Conservation (phyloP, 1,139 yeast genomes). For the Pichia inconspicua region DNA sequence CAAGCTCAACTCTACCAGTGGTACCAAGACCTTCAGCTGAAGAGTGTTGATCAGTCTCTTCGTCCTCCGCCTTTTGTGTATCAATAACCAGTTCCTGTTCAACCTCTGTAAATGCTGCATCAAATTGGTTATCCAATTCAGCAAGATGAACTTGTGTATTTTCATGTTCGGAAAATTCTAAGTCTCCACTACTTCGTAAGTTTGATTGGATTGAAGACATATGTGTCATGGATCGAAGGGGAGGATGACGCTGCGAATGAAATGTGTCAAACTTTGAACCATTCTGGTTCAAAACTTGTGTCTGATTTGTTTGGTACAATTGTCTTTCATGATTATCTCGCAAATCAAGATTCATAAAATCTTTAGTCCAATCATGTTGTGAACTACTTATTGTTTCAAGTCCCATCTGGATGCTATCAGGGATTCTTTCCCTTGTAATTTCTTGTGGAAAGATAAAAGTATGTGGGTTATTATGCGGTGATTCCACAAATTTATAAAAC, state of each 20-base stretch:
- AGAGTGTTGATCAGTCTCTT: constrained; percentile 1
- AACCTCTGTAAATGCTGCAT: constrained; percentile 19
- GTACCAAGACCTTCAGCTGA: neutral
- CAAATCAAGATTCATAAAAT: constrained; percentile 1
- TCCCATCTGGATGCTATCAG: neutral
- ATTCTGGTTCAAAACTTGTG: neutral
- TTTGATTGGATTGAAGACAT: neutral
- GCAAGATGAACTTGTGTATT: neutral
- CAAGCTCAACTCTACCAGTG: neutral
- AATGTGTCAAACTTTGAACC: neutral
- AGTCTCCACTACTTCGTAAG: neutral
- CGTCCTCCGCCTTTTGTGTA: constrained; percentile 1
- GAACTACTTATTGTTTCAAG: neutral
- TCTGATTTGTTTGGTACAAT: neutral
- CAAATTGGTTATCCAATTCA: constrained; percentile 14
- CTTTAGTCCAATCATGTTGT: constrained; percentile 1
- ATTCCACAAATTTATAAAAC: constrained; percentile 7
- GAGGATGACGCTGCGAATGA: neutral
- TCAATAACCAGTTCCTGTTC: constrained; percentile 16
- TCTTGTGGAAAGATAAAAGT: neutral
- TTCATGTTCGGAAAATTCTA: neutral
- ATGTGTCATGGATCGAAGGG: neutral
- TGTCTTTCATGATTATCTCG: neutral
- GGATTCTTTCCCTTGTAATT: neutral
- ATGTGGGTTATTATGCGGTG: neutral